These are phyloP conservation scores for Mycoemilia scoparia DNA, from an alignment of 192 early-diverging fungal species.

Conservation along the genomic window DNA sequence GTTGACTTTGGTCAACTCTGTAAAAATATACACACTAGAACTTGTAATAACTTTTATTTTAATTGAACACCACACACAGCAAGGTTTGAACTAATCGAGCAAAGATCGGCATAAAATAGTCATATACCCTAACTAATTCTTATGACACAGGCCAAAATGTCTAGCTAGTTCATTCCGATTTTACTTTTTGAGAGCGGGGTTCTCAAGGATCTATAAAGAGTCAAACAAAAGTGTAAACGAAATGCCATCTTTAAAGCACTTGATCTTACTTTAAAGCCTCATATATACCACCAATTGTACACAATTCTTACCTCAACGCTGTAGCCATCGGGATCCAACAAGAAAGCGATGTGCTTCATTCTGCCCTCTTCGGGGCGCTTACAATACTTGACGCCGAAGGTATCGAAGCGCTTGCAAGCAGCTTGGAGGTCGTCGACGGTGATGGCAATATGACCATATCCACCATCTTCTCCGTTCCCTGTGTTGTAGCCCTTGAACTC, in stretches of 20 bases:
- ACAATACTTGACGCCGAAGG: constrained; percentile 49
- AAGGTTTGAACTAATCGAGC: too few species aligned
- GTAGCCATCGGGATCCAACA: constrained; percentile 70
- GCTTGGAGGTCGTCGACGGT: constrained; percentile 60
- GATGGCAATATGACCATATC: constrained; percentile 72
- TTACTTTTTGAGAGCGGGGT: constrained; percentile 13
- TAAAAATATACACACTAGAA: too few species aligned
- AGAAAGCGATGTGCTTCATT: constrained; percentile 74
- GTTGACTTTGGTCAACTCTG: too few species aligned
- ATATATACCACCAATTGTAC: too few species aligned
- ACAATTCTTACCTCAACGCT: constrained; percentile 66
- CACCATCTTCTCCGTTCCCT: constrained; percentile 52
- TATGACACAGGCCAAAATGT: neutral
- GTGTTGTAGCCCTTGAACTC: constrained; percentile 39
- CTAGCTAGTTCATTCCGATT: neutral
- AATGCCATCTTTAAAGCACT: too few species aligned
- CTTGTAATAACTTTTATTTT: too few species aligned
- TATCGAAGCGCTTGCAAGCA: constrained; percentile 56
- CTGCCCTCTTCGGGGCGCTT: constrained; percentile 55
- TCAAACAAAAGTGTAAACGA: too few species aligned
- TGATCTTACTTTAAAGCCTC: too few species aligned
- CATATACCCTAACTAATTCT: neutral
- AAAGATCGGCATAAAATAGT: too few species aligned
- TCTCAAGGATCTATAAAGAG: constrained; percentile 24
- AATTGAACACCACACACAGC: too few species aligned